Conservation (phyloP, 2,329 filamentous ascomycete genomes). For the Acarospora socialis region DNA sequence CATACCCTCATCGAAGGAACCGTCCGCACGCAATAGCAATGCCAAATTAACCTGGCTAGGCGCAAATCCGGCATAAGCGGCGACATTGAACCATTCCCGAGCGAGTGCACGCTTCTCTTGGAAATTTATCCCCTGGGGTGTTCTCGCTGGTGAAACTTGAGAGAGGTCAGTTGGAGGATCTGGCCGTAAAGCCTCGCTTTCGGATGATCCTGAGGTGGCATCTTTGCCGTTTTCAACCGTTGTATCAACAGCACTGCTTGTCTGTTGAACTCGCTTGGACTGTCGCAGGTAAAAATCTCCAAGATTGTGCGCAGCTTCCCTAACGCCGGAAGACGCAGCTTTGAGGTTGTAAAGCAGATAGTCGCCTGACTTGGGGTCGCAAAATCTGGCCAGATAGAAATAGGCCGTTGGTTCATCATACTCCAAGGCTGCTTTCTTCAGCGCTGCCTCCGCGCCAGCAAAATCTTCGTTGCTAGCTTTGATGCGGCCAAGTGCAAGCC, state of each 20-base stretch:
- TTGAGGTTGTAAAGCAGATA: slow-evolving; percentile 3
- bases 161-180: background rate
- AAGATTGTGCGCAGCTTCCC: slow-evolving; percentile 1
- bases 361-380: background rate
- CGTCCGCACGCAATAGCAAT: background rate
- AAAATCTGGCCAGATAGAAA: slow-evolving; percentile 1
- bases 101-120: background rate
- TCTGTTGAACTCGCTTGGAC: no score
- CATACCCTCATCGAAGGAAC: background rate
- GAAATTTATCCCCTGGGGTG: no score
- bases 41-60: background rate
- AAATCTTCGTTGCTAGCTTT: background rate
- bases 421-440: slow-evolving; percentile 2
- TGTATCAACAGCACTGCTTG: no score
- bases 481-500: background rate
- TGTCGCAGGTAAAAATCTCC: slow-evolving; percentile 4
- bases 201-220: background rate
- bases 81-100: background rate
- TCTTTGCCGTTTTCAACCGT: background rate
- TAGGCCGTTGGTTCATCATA: slow-evolving; percentile 5
- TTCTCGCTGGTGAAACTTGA: no score
- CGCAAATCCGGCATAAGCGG: background rate
- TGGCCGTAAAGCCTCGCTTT: background rate
- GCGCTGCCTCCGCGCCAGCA: slow-evolving; percentile 1
- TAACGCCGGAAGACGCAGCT: slow-evolving; percentile 4